phyloP scores from a whole-genome alignment of 495 filamentous ascomycete genomes.

The Penicillium salamii region DNA sequence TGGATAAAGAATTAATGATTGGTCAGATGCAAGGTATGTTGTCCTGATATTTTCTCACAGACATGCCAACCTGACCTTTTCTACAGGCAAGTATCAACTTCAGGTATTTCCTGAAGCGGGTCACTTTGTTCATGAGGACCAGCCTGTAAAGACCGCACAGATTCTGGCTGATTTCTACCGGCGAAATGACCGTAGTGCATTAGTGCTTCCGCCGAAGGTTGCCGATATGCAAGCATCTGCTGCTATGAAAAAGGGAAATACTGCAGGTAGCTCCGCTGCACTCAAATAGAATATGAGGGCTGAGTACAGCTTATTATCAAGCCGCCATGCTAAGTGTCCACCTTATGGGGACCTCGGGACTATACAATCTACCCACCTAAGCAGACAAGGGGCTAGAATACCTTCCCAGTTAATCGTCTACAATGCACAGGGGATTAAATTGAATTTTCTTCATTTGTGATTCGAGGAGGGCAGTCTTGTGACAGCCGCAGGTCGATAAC shows the following conservation, averaged over 20 bases:
- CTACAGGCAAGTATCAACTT: constrained; percentile 85
- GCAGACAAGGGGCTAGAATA: no score
- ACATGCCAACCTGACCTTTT: not conserved
- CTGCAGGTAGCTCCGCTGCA: not conserved
- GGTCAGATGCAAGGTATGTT: constrained; percentile 90
- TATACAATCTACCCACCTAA: no score
- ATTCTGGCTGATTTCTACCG: constrained; percentile 86
- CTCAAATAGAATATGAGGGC: no score
- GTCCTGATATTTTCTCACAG: not conserved
- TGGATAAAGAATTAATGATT: constrained; percentile 95
- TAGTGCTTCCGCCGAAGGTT: constrained; percentile 92
- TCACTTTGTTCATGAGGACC: constrained; percentile 95
- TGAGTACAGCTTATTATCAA: no score
- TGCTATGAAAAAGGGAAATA: constrained; percentile 42
- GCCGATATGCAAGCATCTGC: constrained; percentile 51
- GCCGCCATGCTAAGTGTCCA: no score
- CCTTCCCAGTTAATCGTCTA: no score
- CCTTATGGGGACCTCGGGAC: no score
- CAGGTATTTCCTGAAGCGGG: constrained; percentile 93
- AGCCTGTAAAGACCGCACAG: constrained; percentile 81
- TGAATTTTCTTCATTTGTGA: no score
- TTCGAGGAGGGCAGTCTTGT: no score
- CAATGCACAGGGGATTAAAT: no score
- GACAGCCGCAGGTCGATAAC: no score
- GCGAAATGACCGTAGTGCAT: constrained; percentile 77